These are phyloP conservation scores for Candolleomyces efflorescens DNA, from an alignment of 768 basidiomycete genomes.

Conservation along the genomic window DNA sequence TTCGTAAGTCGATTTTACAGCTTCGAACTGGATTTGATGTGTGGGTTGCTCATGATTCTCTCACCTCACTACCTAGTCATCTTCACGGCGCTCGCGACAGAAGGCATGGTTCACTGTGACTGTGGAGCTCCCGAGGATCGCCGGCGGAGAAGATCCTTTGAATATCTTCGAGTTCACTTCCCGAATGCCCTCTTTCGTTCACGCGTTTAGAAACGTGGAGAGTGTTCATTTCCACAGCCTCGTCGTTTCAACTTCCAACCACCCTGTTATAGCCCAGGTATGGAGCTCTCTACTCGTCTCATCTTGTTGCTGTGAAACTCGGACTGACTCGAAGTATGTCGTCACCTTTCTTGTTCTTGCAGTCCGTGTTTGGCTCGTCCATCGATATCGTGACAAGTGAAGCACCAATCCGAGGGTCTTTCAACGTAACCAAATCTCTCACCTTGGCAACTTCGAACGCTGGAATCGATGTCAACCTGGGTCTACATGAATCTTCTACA, in stretches of 20 bases:
- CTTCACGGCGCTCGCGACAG: background rate
- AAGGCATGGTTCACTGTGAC: background rate
- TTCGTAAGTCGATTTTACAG: background rate
- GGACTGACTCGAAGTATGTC: too few relatives aligned
- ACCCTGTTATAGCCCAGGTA: background rate
- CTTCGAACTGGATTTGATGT: background rate
- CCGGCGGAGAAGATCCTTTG: background rate
- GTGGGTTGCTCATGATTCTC: background rate
- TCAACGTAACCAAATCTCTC: background rate
- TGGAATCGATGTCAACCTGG: background rate
- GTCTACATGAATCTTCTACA: background rate
- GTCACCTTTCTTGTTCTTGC: background rate
- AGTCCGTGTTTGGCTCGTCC: background rate
- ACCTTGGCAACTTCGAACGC: background rate
- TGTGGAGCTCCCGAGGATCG: background rate
- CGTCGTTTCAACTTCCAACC: background rate
- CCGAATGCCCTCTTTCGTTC: background rate
- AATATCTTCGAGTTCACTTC: background rate
- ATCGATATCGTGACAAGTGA: background rate
- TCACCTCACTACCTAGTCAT: background rate
- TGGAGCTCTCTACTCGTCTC: background rate
- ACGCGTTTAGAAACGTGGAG: background rate
- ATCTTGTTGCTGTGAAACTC: too few relatives aligned
- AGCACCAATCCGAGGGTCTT: background rate
- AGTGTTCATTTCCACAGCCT: background rate